These are phyloP conservation scores for Hanseniaspora lachancei DNA, from an alignment of 805 yeast genomes.

Conservation along the genomic window DNA sequence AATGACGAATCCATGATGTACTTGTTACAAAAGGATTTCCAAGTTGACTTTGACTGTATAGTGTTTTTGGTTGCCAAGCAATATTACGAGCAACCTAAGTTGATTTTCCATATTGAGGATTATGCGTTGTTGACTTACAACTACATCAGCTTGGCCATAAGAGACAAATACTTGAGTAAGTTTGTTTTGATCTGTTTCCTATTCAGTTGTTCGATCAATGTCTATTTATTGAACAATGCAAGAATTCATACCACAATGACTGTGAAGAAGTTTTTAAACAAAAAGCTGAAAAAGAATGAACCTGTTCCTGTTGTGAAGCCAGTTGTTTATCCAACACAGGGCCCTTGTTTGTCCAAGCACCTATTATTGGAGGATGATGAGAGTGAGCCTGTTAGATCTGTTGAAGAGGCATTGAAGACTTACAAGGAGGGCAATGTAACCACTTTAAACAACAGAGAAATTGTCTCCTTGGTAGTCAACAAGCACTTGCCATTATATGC, in stretches of 20 bases:
- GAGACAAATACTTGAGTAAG: slow-evolving; percentile 71
- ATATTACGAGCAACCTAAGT: slow-evolving; percentile 45
- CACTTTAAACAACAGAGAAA: slow-evolving; percentile 57
- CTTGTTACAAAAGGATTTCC: not conserved
- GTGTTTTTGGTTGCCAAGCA: slow-evolving; percentile 47
- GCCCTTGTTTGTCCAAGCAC: slow-evolving; percentile 20
- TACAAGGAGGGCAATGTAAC: slow-evolving; percentile 62
- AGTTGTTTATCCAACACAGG: slow-evolving; percentile 16
- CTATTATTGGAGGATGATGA: slow-evolving; percentile 28
- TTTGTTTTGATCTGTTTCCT: slow-evolving; percentile 59
- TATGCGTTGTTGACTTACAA: slow-evolving; percentile 38
- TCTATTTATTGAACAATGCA: slow-evolving; percentile 78
- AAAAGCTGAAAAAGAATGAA: slow-evolving; percentile 20
- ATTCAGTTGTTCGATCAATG: slow-evolving; percentile 65
- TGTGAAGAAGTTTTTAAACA: slow-evolving; percentile 24
- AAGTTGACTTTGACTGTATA: slow-evolving; percentile 32
- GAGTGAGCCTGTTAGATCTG: slow-evolving; percentile 30
- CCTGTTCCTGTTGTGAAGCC: slow-evolving; percentile 14
- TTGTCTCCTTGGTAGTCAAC: slow-evolving; percentile 50
- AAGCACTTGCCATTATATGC: slow-evolving; percentile 89
- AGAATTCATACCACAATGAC: slow-evolving; percentile 42
- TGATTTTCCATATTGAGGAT: slow-evolving; percentile 51
- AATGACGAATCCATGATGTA: not conserved
- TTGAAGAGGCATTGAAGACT: slow-evolving; percentile 50
- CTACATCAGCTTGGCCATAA: slow-evolving; percentile 51